Conservation (phyloP, 805 yeast species). For the Monosporozyma yasuniensis region DNA sequence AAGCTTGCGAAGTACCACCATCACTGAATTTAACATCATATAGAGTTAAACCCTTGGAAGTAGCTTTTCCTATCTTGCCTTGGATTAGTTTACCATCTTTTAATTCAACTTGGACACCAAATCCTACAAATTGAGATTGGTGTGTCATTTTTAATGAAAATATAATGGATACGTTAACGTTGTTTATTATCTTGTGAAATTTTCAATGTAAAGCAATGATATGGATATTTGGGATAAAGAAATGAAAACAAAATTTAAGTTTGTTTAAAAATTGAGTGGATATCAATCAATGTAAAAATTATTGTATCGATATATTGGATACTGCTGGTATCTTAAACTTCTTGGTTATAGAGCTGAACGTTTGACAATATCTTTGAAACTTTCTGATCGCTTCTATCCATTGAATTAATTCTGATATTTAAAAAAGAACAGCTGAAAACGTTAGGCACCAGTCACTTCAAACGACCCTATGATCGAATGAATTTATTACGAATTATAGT, state of each 20-base stretch:
- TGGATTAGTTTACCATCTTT: constrained; percentile 34
- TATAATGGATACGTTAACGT: background rate
- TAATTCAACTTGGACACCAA: constrained; percentile 36
- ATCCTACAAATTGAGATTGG: constrained; percentile 39
- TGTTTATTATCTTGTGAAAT: background rate
- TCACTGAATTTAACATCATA: constrained; percentile 31
- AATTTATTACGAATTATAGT: background rate
- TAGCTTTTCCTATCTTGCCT: constrained; percentile 37
- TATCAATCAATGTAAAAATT: background rate
- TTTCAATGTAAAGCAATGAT: background rate
- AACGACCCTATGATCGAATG: background rate
- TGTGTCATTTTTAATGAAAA: constrained; percentile 4
- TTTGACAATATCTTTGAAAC: background rate
- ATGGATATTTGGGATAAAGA: background rate
- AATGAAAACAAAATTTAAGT: background rate
- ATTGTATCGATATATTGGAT: background rate
- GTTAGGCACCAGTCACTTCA: background rate
- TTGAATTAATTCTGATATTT: background rate
- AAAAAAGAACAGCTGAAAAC: background rate
- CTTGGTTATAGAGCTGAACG: background rate
- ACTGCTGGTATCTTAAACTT: background rate
- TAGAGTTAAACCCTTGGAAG: constrained; percentile 32
- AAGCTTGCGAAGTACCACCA: constrained; percentile 26
- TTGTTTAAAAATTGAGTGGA: background rate
- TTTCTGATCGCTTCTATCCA: background rate